Evolutionary conservation across 169 alveolate genomes (phyloP), one percentile per base, ranked within the genome.

Genomic region (Cryptosporidium ryanae): DNA sequence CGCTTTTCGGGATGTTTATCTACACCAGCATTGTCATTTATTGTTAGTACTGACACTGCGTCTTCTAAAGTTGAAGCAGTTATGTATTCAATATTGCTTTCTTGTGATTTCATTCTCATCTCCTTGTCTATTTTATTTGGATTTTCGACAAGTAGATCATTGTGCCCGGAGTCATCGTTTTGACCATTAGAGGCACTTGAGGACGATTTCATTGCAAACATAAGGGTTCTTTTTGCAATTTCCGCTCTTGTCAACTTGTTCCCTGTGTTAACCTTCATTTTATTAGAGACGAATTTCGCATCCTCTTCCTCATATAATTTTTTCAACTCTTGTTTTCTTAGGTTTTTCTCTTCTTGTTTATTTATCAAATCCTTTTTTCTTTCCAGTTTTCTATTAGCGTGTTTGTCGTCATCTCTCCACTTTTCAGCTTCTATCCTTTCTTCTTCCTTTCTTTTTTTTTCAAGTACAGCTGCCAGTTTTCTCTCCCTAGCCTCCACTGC

Each of bases 401-500:
- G 70, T 6, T 76, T 76, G 38, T 76, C 87, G 15, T 76, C 71
- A 18, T 76, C 87, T 43, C 18, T 61, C 87, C 87, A 76, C 44
- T 52, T 76, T 34, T 76, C 87, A 29, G 57, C 65, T 55, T 76
- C 87, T 25, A 65, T 54, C n/a, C 29, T 64, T 31, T 76, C 87
- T 23, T 76, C 65, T 31, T 76, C 87, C 8, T 27, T 76, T 25
- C 68, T 32, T 46, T 76, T 76, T 61, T 76, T 76, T 59, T 76
- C 87, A 38, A 59, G 46, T 57, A 71, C 87, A n/a, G 71, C 71
- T 76, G 87, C 87, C 32, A 25, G 55, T 29, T 76, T 76, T 27
- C 87, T 76, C 46, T 76, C 87, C 27, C 87, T 67, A n/a, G 87
- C 87, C 43, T 76, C 87, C 38, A 76, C 15, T 29, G 87, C 87